phyloP scores from a whole-genome alignment of 495 filamentous ascomycete species.

The Aspergillus campestris region DNA sequence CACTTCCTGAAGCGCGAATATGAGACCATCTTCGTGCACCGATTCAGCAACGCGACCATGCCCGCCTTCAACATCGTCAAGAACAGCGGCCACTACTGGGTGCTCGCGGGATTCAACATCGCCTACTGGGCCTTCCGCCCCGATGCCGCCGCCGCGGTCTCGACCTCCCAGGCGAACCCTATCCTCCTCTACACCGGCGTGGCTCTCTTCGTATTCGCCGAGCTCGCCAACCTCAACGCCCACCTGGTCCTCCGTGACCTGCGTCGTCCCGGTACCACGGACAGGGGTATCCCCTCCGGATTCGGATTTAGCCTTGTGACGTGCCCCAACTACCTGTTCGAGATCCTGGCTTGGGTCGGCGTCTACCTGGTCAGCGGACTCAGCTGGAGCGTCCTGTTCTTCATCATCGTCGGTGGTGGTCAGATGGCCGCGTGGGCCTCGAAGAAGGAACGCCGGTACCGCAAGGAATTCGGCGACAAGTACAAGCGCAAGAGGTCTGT shows the following conservation, averaged over 20 bases:
- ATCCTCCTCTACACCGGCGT: constrained; percentile 53
- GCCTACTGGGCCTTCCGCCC: constrained; percentile 81
- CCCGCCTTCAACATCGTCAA: constrained; percentile 80
- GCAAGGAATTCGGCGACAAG: constrained; percentile 79
- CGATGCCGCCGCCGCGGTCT: constrained; percentile 44
- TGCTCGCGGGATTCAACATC: constrained; percentile 71
- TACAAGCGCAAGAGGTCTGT: constrained; percentile 82
- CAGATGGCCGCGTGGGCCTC: constrained; percentile 83
- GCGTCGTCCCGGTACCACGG: constrained; percentile 69
- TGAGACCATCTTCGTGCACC: constrained; percentile 90
- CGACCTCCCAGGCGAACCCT: constrained; percentile 28
- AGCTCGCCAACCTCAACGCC: constrained; percentile 69
- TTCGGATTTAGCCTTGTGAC: constrained; percentile 83
- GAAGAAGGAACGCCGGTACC: constrained; percentile 87
- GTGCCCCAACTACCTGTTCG: constrained; percentile 96
- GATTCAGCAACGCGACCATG: constrained; percentile 92
- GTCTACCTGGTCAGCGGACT: constrained; percentile 63
- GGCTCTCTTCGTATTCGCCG: constrained; percentile 62
- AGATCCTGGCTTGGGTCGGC: constrained; percentile 76
- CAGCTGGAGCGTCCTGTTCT: constrained; percentile 66
- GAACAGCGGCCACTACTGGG: constrained; percentile 88
- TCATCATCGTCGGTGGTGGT: constrained; percentile 53
- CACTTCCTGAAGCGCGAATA: constrained; percentile 96
- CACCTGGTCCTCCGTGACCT: constrained; percentile 70
- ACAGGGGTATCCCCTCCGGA: constrained; percentile 78